These are phyloP conservation scores for Linaria vulgaris DNA, from an alignment of 257 asterid genomes.

Conservation along the genomic window DNA sequence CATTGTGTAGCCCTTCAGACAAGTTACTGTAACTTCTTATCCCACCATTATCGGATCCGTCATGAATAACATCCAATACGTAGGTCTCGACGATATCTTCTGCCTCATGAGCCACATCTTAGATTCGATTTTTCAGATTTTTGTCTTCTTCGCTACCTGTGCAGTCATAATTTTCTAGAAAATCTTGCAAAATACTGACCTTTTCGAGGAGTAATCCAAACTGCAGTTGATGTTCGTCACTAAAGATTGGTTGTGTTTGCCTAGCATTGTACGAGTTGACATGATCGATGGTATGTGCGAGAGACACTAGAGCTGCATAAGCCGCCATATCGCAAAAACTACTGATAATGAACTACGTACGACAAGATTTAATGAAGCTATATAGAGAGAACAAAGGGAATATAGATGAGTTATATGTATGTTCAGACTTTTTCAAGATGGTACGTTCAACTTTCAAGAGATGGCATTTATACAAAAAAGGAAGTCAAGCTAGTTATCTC, in stretches of 20 bases:
- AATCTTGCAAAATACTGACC: not conserved
- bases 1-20: not conserved
- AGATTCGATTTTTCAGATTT: not conserved
- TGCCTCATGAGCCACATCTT: not conserved
- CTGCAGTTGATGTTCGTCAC: not conserved
- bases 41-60: not conserved
- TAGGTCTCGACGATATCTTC: not conserved
- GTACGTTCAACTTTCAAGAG: no score
- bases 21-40: not conserved
- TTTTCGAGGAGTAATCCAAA: not conserved
- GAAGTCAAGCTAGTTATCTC: no score
- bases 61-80: not conserved
- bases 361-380: no score
- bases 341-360: no score
- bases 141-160: not conserved
- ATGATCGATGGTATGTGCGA: not conserved
- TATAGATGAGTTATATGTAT: no score
- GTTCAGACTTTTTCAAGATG: no score
- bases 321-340: not conserved
- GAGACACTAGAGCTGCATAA: constrained; percentile 9
- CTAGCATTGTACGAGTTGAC: not conserved
- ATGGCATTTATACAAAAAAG: no score
- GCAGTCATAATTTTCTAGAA: not conserved
- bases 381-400: no score
- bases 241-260: not conserved